Base-by-base conservation (phyloP, 345 rosid species). In the Noccaea bulbosa region DNA sequence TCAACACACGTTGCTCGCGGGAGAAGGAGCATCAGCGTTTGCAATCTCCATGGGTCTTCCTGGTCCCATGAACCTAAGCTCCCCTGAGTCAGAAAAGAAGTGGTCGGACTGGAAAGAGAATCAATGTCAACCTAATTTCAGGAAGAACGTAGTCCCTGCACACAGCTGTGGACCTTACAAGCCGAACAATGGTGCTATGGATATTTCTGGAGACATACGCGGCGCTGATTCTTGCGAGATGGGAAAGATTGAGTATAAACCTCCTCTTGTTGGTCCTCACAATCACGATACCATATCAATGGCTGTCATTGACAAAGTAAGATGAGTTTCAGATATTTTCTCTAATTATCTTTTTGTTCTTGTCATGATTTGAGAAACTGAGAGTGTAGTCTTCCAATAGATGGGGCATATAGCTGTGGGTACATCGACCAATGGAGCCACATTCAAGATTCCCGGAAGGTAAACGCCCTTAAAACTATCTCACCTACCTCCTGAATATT, bases 371-470 rank as follows among this genome's bases (percentile, higher is more conserved):
- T 11, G 27, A 30, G 44, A 41, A 56, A 33, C 41, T 62, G 65
- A 70, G 65, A 70, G 15, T 32, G 4, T 33, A 5, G 11, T 32
- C 39, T 71, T 51, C 54, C 33, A 75, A 44, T 69, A 89, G 98
- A 79, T 77, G 85, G 97, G 97, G 37, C 87, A 81, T 80, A 78
- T 89, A 47, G 98, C 98, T 70, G 97, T 91, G 30, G 98, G 98
- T 53, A 91, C 96, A 68, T 93, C 98, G 46, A 93, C 98, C 44
- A 93, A 93, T 81, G 98, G 98, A 64, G 97, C 98, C 51, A 89
- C 96, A 17, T 91, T 79, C 72, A 93, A 93, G 85, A 86, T 93
- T 75, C 92, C 98, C 2, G 97, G 98, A 61, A 86, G 98, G 97
- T 93, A 84, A 75, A n/a, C 65, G 32, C 58, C 2, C 1, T n/a